Conservation (phyloP, 1,139 yeast genomes). For the Debaryomyces udenii region DNA sequence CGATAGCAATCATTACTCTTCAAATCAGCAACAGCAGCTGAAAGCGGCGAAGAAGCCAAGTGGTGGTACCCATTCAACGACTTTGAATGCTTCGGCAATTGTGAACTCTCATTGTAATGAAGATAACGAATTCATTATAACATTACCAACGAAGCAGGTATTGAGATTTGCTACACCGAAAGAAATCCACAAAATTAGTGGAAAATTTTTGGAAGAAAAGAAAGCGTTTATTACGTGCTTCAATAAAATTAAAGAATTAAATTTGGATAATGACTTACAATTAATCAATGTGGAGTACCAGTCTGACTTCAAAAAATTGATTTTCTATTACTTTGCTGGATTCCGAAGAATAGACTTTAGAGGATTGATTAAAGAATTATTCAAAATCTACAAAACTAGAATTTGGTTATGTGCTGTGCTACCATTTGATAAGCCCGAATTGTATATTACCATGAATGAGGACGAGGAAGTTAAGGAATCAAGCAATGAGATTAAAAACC, state of each 20-base stretch:
- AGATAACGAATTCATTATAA: conserved; percentile 51
- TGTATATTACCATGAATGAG: conserved; percentile 23
- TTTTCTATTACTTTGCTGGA: conserved; percentile 81
- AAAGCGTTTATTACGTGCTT: conserved; percentile 50
- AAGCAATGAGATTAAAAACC: conserved; percentile 11
- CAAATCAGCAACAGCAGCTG: conserved; percentile 10
- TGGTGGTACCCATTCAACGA: conserved; percentile 43
- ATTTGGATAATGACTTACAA: conserved; percentile 44
- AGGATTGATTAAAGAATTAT: conserved; percentile 86
- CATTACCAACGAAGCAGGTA: conserved; percentile 53
- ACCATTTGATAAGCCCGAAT: conserved; percentile 40
- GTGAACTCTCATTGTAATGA: conserved; percentile 43
- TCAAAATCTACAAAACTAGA: conserved; percentile 91
- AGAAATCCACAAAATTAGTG: conserved; percentile 47
- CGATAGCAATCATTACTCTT: conserved; percentile 23
- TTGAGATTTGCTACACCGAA: conserved; percentile 53
- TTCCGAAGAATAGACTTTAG: conserved; percentile 88
- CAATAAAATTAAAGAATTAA: conserved; percentile 48
- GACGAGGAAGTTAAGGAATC: conserved; percentile 4
- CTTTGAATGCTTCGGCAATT: conserved; percentile 40
- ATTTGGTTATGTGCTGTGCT: conserved; percentile 95
- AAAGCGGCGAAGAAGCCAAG: conserved; percentile 26
- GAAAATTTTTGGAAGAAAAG: conserved; percentile 49
- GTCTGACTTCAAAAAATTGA: conserved; percentile 90
- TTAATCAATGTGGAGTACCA: conserved; percentile 86